Evolutionary conservation across 2,329 filamentous ascomycete species (phyloP).

Genomic region (Alternaria gansuensis): DNA sequence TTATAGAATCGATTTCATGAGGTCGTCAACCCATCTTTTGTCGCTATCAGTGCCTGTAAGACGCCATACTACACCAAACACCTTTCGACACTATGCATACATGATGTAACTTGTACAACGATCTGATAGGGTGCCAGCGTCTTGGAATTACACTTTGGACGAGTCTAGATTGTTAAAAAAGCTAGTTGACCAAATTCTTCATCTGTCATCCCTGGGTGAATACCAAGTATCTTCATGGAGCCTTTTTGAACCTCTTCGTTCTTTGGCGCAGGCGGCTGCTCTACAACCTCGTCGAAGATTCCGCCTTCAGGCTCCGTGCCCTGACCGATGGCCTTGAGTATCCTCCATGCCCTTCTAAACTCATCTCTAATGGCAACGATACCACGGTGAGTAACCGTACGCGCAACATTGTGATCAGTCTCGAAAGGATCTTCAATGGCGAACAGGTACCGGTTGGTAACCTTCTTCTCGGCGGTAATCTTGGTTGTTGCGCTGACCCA

Average conservation of each 20-base stretch:
- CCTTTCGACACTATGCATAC: background rate
- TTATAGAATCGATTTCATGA: background rate
- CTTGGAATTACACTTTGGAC: background rate
- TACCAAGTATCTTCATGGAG: background rate
- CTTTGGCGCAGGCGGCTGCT: conserved; percentile 24
- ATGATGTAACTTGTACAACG: background rate
- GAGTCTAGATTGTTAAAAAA: background rate
- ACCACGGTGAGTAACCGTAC: conserved; percentile 83
- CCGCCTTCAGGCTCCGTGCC: conserved; percentile 42
- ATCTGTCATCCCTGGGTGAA: background rate
- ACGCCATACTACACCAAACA: background rate
- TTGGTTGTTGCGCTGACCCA: conserved; percentile 85
- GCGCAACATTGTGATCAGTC: conserved; percentile 83
- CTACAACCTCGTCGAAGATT: conserved; percentile 49
- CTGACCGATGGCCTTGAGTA: conserved; percentile 54
- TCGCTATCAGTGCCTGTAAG: background rate
- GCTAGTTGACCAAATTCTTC: background rate
- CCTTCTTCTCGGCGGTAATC: conserved; percentile 70
- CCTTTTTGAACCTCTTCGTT: conserved; percentile 2
- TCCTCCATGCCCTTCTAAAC: conserved; percentile 79
- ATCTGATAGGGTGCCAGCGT: background rate
- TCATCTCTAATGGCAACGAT: conserved; percentile 85
- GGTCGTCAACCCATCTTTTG: background rate
- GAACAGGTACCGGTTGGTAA: conserved; percentile 82
- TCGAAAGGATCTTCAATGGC: conserved; percentile 95